Evolutionary conservation across 2,329 filamentous ascomycete genomes (phyloP), one percentile per base, ranked within the genome.

Genomic region (Sclerotinia minor): DNA sequence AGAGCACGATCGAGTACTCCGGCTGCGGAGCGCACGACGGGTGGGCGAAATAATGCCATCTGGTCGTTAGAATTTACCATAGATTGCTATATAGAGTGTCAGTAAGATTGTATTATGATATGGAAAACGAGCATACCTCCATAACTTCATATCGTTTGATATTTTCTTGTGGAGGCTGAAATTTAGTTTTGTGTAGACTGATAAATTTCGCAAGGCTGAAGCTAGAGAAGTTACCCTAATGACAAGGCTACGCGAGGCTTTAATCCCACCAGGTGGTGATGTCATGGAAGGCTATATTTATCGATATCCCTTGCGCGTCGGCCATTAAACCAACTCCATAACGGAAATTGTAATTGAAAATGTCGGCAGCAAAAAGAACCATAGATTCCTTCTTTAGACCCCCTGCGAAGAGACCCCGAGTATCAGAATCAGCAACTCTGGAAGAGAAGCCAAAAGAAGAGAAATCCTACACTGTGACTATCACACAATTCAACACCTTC

Each of bases 1-100:
- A 96, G 89, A 21, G 89, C 84, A 72, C 92, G 89, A 80, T 99
- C 94, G 71, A 99, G 87, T 61, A 86, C 85, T 76, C 88, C 88
- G 82, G 89, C 88, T 45, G 67, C 63, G 11, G 79, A 78, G 78
- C 91, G 90, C 74, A 94, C 89, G 69, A 93, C 83, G 32, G 94
- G 93, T 58, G 93, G 92, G 72, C 89, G 87, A 78, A 97, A 92
- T 63, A 86, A 76, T 71, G 80, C 81, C 85, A 87, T 87, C 58
- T 81, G 79, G 69, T 78, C 76, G 41, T 64, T 52, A 9, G 65
- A 58, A 61, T 47, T 64, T 65, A 69, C 21, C 60, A 59, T 68
- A 63, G 67, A 44, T 60, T 72, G 67, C 74, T 75, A 35, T 53
- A n/a, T 49, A 44, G 45, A 29, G 50, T 45, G 8, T 72, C 29